A percentile compares a stretch with the other conserved stretches of the same genome.
These are phyloP conservation scores for Phytophthora sojae DNA, from an alignment of 352 stramenopile genomes.

Conservation along the genomic window DNA sequence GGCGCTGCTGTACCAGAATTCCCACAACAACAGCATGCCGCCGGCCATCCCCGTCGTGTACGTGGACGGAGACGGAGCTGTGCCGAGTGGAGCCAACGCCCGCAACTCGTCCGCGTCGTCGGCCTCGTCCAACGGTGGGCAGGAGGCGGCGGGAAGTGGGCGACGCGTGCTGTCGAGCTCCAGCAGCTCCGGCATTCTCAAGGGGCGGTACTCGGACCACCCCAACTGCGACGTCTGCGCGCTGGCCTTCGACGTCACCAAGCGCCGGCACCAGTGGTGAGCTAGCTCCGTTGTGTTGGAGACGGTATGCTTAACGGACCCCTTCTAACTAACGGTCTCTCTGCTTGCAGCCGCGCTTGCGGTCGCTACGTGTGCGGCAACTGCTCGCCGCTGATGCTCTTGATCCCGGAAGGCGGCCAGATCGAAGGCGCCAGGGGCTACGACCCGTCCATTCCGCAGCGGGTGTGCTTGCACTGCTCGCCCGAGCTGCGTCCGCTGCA, in stretches of 20 bases:
- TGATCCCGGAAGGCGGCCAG: conserved; percentile 64
- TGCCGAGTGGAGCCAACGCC: conserved; percentile 9
- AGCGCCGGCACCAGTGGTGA: conserved; percentile 71
- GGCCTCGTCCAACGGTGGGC: conserved; percentile 13
- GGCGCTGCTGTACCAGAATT: conserved; percentile 32
- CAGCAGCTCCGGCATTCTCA: conserved; percentile 43
- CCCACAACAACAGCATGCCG: conserved; percentile 8
- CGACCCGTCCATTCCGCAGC: conserved; percentile 61
- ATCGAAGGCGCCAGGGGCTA: conserved; percentile 61
- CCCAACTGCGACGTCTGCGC: conserved; percentile 73
- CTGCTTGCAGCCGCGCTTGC: conserved; percentile 52
- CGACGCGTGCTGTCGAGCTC: conserved; percentile 15
- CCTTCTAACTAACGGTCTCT: background rate
- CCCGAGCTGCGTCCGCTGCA: conserved; percentile 56
- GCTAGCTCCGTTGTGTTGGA: background rate
- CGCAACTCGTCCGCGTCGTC: conserved; percentile 22
- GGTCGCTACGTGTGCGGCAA: conserved; percentile 59
- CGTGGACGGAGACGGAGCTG: conserved; percentile 24
- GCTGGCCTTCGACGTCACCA: conserved; percentile 67
- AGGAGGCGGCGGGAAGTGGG: conserved; percentile 8
- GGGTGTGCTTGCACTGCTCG: conserved; percentile 63
- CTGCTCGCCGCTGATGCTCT: conserved; percentile 63
- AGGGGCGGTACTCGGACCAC: conserved; percentile 61
- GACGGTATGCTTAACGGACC: background rate
- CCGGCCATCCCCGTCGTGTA: conserved; percentile 42